Evolutionary conservation across 2,329 filamentous ascomycete genomes (phyloP), one percentile per base, ranked within the genome.

Genomic region (Malbranchea cinnamomea): DNA sequence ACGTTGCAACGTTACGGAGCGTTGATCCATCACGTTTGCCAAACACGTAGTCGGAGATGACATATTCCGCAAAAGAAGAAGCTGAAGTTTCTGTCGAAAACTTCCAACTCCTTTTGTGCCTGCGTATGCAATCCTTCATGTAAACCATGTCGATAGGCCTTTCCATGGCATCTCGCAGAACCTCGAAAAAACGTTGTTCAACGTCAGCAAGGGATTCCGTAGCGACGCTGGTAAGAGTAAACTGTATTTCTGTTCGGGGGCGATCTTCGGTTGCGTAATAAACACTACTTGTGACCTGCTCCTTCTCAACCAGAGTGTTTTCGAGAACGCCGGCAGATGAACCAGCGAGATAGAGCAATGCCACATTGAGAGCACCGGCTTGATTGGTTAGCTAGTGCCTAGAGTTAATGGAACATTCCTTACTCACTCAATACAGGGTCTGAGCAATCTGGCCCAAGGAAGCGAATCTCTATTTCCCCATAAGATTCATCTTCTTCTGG

Each of bases 401-500:
- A 36, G 12, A 14, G 10, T 24, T 27, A 26, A 18, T 9, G 6
- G 6, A 5, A 22, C 11, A 5, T 15, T 11, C 11, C 5, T n/a
- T 18, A 53, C 57, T 41, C 43, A 64, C 59, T 69, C 23, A 68
- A 60, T 14, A 80, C 50, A 2, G 69, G 53, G 42, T 94, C 74
- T 31, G 70, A 78, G 52, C 78, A 84, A 43, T 77, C 67, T 0
- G 89, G 89, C 1, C 89, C 89, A 32, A 95, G 74, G 57, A 91
- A 93, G 1, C 71, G 78, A 12, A 94, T 74, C 28, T 82, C 61
- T 28, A 95, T 74, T 49, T 95, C 87, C 21, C 89, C 89, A 33
- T 76, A 80, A 0, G 83, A 87, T 50, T 98, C 89, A 41, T 98
- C 89, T 45, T 94, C 87, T 50, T 98, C 89, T 0, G 89, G 89